Percentiles rank a stretch among this genome's conserved stretches.
phyloP scores from a whole-genome alignment of 768 basidiomycete species.

The Russula sp. region DNA sequence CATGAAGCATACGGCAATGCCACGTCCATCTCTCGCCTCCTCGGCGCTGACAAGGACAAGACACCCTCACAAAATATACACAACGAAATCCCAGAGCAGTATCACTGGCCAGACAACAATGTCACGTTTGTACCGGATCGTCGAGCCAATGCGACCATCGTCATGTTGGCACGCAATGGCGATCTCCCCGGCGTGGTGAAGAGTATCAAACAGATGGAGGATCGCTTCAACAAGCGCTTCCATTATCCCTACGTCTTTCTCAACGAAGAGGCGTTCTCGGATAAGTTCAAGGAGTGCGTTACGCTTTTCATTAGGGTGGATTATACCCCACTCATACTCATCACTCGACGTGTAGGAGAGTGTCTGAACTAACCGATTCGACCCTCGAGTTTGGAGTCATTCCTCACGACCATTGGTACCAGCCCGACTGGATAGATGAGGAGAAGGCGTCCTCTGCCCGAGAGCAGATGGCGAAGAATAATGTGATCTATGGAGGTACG shows the following conservation, averaged over 20 bases:
- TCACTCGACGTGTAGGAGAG: conserved; percentile 44
- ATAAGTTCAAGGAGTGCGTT: conserved; percentile 63
- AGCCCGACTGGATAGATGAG: conserved; percentile 71
- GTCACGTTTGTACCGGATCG: conserved; percentile 30
- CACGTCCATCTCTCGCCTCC: conserved; percentile 44
- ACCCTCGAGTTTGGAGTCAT: conserved; percentile 76
- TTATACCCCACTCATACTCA: conserved; percentile 7
- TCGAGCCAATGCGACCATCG: conserved; percentile 57
- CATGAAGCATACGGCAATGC: conserved; percentile 49
- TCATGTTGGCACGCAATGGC: conserved; percentile 49
- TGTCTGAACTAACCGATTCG: conserved; percentile 57
- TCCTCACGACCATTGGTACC: conserved; percentile 72
- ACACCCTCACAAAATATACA: conserved; percentile 35
- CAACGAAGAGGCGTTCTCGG: conserved; percentile 75
- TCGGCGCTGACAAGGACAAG: conserved; percentile 30
- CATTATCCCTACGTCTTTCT: conserved; percentile 82
- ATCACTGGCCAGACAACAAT: conserved; percentile 34
- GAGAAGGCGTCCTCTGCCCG: conserved; percentile 48
- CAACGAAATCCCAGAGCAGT: conserved; percentile 46
- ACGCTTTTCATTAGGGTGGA: conserved; percentile 35
- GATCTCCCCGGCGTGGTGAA: conserved; percentile 45
- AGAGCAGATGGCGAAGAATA: conserved; percentile 52
- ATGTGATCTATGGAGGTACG: conserved; percentile 55
- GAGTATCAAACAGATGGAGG: conserved; percentile 57
- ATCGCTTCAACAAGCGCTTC: conserved; percentile 58